Conservation (phyloP, 176 grass and related monocot species). For the Tillandsia leiboldiana region DNA sequence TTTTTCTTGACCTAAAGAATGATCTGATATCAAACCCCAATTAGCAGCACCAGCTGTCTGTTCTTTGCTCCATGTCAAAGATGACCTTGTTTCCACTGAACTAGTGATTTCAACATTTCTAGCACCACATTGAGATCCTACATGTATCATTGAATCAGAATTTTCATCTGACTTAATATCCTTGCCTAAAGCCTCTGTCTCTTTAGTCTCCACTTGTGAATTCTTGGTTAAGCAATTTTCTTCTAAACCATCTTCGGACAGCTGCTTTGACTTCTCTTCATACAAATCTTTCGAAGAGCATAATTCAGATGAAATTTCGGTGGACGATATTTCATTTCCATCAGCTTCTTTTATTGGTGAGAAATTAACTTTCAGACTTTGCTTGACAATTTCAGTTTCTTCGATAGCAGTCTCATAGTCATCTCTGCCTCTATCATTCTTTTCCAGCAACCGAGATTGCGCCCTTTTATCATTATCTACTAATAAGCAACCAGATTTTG, state of each 20-base stretch:
- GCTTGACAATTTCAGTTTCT: constrained; percentile 3
- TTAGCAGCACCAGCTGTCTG: constrained; percentile 7
- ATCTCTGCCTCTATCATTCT: constrained; percentile 12
- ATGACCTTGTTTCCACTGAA: constrained; percentile 6
- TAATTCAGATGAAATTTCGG: constrained; percentile 16
- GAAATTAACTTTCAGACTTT: constrained; percentile 11
- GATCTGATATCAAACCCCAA: constrained; percentile 3
- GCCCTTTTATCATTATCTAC: constrained; percentile 6
- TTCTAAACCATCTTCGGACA: constrained; percentile 7
- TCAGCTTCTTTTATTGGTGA: constrained; percentile 5
- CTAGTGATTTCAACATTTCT: not conserved
- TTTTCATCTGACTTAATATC: not conserved
- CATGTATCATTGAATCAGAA: not conserved
- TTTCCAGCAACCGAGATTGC: constrained; percentile 12
- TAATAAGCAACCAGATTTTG: not conserved
- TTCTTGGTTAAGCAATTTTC: constrained; percentile 8
- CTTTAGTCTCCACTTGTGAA: constrained; percentile 2
- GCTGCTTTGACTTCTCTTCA: constrained; percentile 23
- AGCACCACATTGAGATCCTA: not conserved
- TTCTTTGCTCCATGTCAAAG: constrained; percentile 9
- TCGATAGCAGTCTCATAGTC: constrained; percentile 8
- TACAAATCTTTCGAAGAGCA: constrained; percentile 4
- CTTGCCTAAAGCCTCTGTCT: not conserved
- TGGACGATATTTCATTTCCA: constrained; percentile 6
- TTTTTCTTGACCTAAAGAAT: constrained; percentile 2